phyloP scores from a whole-genome alignment of 1,284 basidiomycete genomes.

The Rhodotorula sp. region DNA sequence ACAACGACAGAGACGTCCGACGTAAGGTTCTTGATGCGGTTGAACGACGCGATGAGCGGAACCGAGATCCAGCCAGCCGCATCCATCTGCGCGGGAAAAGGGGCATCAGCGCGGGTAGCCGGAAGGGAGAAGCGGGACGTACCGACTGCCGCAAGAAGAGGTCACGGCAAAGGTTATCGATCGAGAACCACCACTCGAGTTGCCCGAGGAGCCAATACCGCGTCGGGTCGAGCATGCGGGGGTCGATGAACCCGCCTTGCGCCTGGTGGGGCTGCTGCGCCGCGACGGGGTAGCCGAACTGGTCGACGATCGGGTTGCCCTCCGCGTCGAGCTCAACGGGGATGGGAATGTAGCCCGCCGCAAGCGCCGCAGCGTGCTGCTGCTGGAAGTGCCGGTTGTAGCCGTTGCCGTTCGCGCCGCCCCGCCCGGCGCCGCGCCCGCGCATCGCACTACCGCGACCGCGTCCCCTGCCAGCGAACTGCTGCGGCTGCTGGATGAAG shows the following conservation, averaged over 20 bases:
- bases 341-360: conserved; percentile 22
- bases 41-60: conserved; percentile 77
- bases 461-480: conserved; percentile 10
- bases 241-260: conserved; percentile 26
- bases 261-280: not conserved
- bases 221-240: conserved; percentile 41
- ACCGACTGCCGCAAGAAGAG: conserved; percentile 71
- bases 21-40: conserved; percentile 73
- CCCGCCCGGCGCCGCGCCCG: conserved; percentile 1
- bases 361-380: conserved; percentile 12
- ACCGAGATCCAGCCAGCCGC: conserved; percentile 83
- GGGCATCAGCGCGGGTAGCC: not conserved
- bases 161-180: conserved; percentile 81
- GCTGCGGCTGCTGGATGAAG: conserved; percentile 10
- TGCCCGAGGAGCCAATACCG: conserved; percentile 53
- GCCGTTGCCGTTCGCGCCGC: conserved; percentile 7
- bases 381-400: conserved; percentile 17
- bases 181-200: conserved; percentile 84
- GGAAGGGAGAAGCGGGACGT: conserved; percentile 29
- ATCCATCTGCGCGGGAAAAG: conserved; percentile 69
- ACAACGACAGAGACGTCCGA: conserved; percentile 66
- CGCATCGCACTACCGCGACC: conserved; percentile 8
- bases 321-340: conserved; percentile 18
- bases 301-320: conserved; percentile 22
- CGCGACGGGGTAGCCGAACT: conserved; percentile 21